A percentile compares a stretch with the other conserved stretches of the same genome.
phyloP scores from a whole-genome alignment of 2,329 filamentous ascomycete genomes.

The Aspergillus sp. region DNA sequence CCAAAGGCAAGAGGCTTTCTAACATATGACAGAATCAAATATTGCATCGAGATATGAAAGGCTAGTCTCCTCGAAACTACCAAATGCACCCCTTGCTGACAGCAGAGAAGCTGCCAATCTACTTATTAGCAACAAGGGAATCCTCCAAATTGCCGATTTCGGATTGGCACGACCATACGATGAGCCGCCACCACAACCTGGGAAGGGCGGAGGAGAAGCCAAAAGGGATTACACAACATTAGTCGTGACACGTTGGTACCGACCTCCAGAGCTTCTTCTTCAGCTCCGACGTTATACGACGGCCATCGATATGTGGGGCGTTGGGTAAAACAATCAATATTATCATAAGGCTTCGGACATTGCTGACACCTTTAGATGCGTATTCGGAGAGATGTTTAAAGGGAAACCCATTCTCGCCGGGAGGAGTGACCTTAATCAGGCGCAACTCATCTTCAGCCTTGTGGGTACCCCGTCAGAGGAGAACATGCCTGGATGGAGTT shows the following conservation, averaged over 20 bases:
- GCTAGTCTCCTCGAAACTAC: constrained; percentile 21
- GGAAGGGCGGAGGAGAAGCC: constrained; percentile 78
- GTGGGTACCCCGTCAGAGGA: constrained; percentile 87
- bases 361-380: constrained; percentile 62
- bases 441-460: constrained; percentile 90
- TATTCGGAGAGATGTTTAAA: constrained; percentile 96
- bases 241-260: constrained; percentile 96
- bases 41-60: constrained; percentile 95
- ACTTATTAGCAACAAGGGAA: constrained; percentile 89
- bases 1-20: constrained; percentile 7
- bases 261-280: constrained; percentile 87
- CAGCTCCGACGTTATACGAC: constrained; percentile 91
- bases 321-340: constrained; percentile 63
- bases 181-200: constrained; percentile 72
- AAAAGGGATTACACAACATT: constrained; percentile 91
- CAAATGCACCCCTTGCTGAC: constrained; percentile 4
- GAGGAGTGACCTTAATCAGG: constrained; percentile 83
- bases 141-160: constrained; percentile 96
- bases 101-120: constrained; percentile 72
- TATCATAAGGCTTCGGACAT: not conserved
- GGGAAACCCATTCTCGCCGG: constrained; percentile 90
- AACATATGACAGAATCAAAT: constrained; percentile 61
- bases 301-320: constrained; percentile 97
- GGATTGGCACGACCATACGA: constrained; percentile 92
- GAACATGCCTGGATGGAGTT: constrained; percentile 88